phyloP scores from a whole-genome alignment of 2,329 filamentous ascomycete species.

The Fusarium sp. region DNA sequence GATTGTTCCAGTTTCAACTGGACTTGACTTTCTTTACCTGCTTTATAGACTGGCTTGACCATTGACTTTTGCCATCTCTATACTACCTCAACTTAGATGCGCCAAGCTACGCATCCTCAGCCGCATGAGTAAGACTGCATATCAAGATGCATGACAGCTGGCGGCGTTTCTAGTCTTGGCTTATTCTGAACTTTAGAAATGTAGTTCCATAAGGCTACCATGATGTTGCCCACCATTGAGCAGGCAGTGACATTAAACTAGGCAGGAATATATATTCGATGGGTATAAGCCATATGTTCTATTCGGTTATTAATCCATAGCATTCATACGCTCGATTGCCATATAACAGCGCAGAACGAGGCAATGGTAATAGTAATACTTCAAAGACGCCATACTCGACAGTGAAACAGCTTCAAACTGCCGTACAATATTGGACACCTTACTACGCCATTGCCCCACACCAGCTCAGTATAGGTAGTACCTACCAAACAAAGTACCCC shows the following conservation, averaged over 20 bases:
- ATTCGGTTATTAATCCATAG: neutral
- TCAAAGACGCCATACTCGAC: neutral
- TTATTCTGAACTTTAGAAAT: neutral
- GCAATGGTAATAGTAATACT: neutral
- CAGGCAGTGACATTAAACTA: neutral
- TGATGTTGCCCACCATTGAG: neutral
- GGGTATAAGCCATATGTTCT: neutral
- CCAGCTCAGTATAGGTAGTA: conserved; percentile 28
- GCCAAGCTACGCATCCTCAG: neutral
- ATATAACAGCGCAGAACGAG: neutral
- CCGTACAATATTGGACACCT: too few species aligned
- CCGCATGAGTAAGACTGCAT: neutral
- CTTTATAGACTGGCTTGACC: neutral
- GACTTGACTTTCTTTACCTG: neutral
- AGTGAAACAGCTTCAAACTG: conserved; percentile 18
- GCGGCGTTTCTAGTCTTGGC: neutral
- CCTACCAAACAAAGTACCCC: conserved; percentile 21
- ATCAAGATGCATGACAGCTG: neutral
- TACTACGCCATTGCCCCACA: conserved; percentile 30
- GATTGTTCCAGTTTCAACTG: neutral
- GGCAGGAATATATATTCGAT: neutral
- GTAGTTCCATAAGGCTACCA: neutral
- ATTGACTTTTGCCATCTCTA: conserved; percentile 1
- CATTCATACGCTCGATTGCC: neutral
- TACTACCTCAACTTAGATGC: neutral